Percentiles rank a stretch among this genome's conserved stretches.
Evolutionary conservation across 495 filamentous ascomycete genomes (phyloP).

Genomic region (Aspergillus heteromorphus): DNA sequence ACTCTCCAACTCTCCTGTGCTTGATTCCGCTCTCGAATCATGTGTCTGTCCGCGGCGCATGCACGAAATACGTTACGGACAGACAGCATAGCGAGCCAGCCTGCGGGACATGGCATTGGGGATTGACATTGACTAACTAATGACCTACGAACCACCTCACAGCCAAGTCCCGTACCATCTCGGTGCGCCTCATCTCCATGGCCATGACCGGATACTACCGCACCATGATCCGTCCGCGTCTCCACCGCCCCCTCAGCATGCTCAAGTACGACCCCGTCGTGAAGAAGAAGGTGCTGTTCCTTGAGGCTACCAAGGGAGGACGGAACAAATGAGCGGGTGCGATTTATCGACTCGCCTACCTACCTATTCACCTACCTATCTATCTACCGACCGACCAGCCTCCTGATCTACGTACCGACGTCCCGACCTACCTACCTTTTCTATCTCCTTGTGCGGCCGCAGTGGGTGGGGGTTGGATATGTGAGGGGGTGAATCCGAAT

Average conservation of each 20-base stretch:
- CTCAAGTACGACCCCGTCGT: constrained; percentile 98
- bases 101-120: not conserved
- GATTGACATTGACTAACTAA: constrained; percentile 1
- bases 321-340: constrained; percentile 36
- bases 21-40: not conserved
- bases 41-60: not conserved
- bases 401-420: too few relatives aligned
- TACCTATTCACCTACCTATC: too few relatives aligned
- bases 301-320: constrained; percentile 74
- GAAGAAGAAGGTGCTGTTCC: constrained; percentile 89
- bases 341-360: not conserved
- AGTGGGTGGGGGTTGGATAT: too few relatives aligned
- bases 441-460: not conserved
- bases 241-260: constrained; percentile 83
- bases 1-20: not conserved
- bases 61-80: too few relatives aligned
- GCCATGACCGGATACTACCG: constrained; percentile 97
- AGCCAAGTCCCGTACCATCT: constrained; percentile 90
- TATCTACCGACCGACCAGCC: too few relatives aligned
- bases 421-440: not conserved
- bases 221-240: constrained; percentile 76
- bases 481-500: too few relatives aligned
- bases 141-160: constrained; percentile 5
- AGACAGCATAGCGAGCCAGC: not conserved
- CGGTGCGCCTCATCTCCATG: constrained; percentile 95